Conservation (phyloP, 1,284 basidiomycete genomes). For the Trichosporon sp. region DNA sequence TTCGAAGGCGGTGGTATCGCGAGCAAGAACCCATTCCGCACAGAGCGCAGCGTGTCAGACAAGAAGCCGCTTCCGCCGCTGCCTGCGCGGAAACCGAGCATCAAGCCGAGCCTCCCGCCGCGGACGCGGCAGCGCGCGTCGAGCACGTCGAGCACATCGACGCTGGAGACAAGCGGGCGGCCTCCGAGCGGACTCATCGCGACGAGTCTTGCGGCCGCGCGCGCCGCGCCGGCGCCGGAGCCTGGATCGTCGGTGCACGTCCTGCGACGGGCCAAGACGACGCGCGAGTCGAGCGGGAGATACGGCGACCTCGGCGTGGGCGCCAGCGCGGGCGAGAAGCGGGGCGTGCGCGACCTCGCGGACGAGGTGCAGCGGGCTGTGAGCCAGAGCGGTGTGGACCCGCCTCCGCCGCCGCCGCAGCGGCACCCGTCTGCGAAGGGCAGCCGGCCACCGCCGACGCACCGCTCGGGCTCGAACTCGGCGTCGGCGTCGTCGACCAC, state of each 20-base stretch:
- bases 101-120: constrained; percentile 8
- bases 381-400: constrained; percentile 16
- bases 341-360: constrained; percentile 10
- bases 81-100: constrained; percentile 20
- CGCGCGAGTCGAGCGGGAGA: background rate
- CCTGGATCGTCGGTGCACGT: constrained; percentile 16
- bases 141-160: constrained; percentile 6
- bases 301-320: background rate
- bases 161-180: constrained; percentile 18
- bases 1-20: background rate
- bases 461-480: background rate
- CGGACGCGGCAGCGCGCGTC: background rate
- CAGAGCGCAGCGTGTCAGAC: background rate
- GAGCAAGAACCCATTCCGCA: constrained; percentile 21
- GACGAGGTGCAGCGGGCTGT: constrained; percentile 17
- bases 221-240: constrained; percentile 2
- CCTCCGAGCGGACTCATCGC: constrained; percentile 19
- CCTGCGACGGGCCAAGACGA: constrained; percentile 9
- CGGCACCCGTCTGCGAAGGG: background rate
- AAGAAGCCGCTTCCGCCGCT: constrained; percentile 13
- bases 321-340: background rate
- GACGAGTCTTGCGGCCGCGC: constrained; percentile 21
- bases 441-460: background rate
- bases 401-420: constrained; percentile 15
- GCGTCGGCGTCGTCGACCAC: background rate